Evolutionary conservation across 2,329 filamentous ascomycete genomes (phyloP), one percentile per base, ranked within the genome.

Genomic region (Diaporthe batatas): DNA sequence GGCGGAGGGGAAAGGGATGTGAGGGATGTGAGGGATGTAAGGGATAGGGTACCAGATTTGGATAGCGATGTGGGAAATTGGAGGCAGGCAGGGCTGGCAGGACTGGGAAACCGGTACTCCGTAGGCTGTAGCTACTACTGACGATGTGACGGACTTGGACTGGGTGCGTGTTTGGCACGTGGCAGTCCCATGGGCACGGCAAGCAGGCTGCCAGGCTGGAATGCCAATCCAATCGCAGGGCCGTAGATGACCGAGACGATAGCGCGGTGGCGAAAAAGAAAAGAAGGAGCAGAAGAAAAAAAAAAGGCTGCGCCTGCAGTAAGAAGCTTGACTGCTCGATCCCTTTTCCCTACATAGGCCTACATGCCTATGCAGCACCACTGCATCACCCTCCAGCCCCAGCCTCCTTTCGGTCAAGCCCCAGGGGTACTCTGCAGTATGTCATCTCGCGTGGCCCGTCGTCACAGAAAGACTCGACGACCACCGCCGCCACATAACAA

Each of bases 381-480:
- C 62, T 67, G 62, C 62, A 67, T 67, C 62, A 67, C 62, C 47
- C 47, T 36, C n/a, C 62, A 51, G 3, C 62, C 62, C 62, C 62
- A 53, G 62, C 62, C 62, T 53, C 62, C 32, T 67, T 67, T 53
- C 62, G 47, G 62, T 53, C 47, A 67, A 67, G 62, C 62, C 62
- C 53, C 62, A 67, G 62, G 62, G 62, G 62, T 67, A 53, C 10
- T n/a, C 3, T 65, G 21, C 44, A 16, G 39, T 29, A n/a, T 47
- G 58, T 39, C 58, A 64, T 23, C n/a, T 64, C 58, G 58, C 58
- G 58, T 64, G 25, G 58, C 16, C 58, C 58, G 58, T 62, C 25
- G 47, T 44, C 57, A 62, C 23, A n/a, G 29, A 42, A 36, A 18
- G 3, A 44, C 36, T n/a, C n/a, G n/a, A 59, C 14, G 2, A 29